phyloP scores from a whole-genome alignment of 2,329 filamentous ascomycete genomes.

The Zymoseptoria passerinii region DNA sequence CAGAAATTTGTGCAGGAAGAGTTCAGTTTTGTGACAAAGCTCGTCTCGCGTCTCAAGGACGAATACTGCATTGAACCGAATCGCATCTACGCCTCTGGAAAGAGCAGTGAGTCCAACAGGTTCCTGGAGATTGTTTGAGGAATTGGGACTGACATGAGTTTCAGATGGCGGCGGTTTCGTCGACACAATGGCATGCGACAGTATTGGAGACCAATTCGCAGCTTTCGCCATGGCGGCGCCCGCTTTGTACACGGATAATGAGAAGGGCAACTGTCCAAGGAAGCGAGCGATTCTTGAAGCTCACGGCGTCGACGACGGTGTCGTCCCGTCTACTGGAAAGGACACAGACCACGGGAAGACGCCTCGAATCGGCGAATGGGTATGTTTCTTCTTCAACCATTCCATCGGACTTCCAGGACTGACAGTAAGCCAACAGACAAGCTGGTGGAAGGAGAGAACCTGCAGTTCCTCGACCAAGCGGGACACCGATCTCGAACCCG shows the following conservation, averaged over 20 bases:
- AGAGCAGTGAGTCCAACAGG: slow-evolving; percentile 33
- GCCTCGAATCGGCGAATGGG: slow-evolving; percentile 26
- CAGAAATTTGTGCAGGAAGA: slow-evolving; percentile 66
- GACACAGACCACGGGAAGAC: slow-evolving; percentile 19
- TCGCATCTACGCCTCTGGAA: slow-evolving; percentile 42
- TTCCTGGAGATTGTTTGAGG: no score
- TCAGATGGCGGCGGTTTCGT: slow-evolving; percentile 42
- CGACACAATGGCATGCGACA: slow-evolving; percentile 39
- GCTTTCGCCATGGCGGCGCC: slow-evolving; percentile 44
- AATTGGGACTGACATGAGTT: background rate
- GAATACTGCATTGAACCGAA: slow-evolving; percentile 40
- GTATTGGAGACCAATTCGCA: slow-evolving; percentile 37
- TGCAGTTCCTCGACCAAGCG: slow-evolving; percentile 21
- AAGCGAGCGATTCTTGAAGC: slow-evolving; percentile 37
- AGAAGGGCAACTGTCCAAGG: slow-evolving; percentile 20
- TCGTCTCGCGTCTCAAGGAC: slow-evolving; percentile 33
- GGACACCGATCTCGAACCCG: slow-evolving; percentile 17
- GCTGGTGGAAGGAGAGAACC: slow-evolving; percentile 33
- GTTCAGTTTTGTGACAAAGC: slow-evolving; percentile 38
- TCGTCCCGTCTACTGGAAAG: slow-evolving; percentile 34
- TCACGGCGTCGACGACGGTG: slow-evolving; percentile 36
- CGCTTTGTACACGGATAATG: slow-evolving; percentile 37
- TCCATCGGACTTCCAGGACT: background rate
- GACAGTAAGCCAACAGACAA: background rate
- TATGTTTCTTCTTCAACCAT: slow-evolving; percentile 7